A percentile compares a stretch with the other conserved stretches of the same genome.
Evolutionary conservation across 139 green algal genomes (phyloP).

Genomic region (Coccomyxa sp.): DNA sequence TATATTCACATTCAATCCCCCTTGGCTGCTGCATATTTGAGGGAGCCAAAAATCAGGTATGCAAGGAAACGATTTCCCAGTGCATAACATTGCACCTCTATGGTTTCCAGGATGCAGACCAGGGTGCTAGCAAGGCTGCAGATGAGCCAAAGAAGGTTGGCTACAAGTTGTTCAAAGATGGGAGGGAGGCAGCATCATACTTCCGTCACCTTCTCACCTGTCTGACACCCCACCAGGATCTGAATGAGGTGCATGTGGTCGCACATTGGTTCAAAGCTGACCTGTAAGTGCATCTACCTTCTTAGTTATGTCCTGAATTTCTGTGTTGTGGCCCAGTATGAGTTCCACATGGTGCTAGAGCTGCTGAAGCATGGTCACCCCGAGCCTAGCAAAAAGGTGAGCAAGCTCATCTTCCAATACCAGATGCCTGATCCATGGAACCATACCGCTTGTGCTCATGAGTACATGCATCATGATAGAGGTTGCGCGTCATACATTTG

Average conservation of each 20-base stretch:
- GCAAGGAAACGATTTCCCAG: no score
- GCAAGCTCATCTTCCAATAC: neutral
- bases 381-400: slow-evolving; percentile 46
- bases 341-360: slow-evolving; percentile 58
- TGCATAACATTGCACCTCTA: no score
- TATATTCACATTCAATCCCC: no score
- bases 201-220: slow-evolving; percentile 36
- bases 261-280: no score
- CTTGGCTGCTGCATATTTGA: no score
- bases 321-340: slow-evolving; percentile 47
- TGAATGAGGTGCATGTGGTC: slow-evolving; percentile 56
- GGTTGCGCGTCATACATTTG: neutral
- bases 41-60: no score
- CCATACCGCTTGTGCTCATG: neutral
- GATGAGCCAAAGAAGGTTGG: slow-evolving; percentile 40
- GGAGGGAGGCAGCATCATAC: slow-evolving; percentile 28
- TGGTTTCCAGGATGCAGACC: no score
- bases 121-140: neutral
- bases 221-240: slow-evolving; percentile 29
- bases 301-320: no score
- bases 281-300: no score
- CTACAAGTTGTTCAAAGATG: slow-evolving; percentile 48
- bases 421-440: neutral
- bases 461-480: neutral
- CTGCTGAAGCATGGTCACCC: slow-evolving; percentile 66